Percentiles rank a stretch among this genome's conserved stretches.
Conservation (phyloP, 306 rosid genomes). For the Oemleria cerasiformis region DNA sequence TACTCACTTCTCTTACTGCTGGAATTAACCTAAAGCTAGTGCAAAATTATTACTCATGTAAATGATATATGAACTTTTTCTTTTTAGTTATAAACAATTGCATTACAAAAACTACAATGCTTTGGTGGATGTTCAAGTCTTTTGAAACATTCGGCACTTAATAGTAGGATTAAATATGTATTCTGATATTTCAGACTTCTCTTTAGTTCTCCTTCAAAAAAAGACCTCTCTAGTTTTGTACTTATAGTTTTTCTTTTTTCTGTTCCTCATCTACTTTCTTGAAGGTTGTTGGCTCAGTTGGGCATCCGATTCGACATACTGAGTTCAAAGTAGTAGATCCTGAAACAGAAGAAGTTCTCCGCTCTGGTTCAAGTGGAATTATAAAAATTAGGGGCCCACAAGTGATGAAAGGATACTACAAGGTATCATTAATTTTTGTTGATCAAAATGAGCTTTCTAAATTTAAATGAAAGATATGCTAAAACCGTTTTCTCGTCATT, state of each 20-base stretch:
- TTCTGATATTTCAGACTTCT: conserved; percentile 1
- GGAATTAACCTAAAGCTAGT: neutral
- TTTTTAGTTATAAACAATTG: neutral
- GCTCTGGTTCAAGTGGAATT: conserved; percentile 71
- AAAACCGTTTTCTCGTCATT: neutral
- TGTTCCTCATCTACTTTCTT: conserved; percentile 31
- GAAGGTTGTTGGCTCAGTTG: conserved; percentile 91
- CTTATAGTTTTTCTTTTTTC: conserved; percentile 19
- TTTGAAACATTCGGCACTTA: neutral
- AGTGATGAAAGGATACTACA: conserved; percentile 89
- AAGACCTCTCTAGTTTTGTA: conserved; percentile 12
- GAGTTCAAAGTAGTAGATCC: conserved; percentile 71
- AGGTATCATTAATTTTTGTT: conserved; percentile 50
- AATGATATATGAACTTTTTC: neutral
- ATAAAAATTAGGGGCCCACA: conserved; percentile 81
- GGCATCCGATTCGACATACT: conserved; percentile 71
- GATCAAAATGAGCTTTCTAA: neutral
- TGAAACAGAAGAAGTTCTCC: conserved; percentile 66
- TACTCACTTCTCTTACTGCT: neutral
- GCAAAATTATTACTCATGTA: neutral
- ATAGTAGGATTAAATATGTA: neutral
- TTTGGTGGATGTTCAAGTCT: neutral
- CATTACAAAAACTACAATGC: neutral
- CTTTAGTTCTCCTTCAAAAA: too few species aligned
- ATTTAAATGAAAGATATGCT: neutral